phyloP scores from a whole-genome alignment of 768 basidiomycete genomes.

The Gelatoporia subvermispora region DNA sequence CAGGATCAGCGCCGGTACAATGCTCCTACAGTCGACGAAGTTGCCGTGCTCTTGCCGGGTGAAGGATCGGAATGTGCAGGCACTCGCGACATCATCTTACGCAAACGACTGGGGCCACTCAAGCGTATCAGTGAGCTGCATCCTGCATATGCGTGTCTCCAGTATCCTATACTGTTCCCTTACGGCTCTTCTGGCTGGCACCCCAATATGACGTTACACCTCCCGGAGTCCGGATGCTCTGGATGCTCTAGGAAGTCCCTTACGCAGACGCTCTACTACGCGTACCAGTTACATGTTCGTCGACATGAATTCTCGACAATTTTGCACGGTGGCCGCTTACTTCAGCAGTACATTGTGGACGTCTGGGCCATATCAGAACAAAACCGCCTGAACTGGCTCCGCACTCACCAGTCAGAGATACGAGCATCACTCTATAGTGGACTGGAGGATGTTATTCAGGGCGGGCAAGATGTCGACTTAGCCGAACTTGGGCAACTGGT shows the following conservation, averaged over 20 bases:
- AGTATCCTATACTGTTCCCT: constrained; percentile 43
- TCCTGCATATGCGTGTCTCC: constrained; percentile 32
- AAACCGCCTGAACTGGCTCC: constrained; percentile 28
- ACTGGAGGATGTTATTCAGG: constrained; percentile 27
- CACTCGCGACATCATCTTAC: constrained; percentile 33
- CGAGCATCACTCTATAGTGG: constrained; percentile 33
- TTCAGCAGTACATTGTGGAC: constrained; percentile 44
- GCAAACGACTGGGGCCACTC: constrained; percentile 19
- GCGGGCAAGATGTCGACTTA: constrained; percentile 24
- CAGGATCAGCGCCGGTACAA: constrained; percentile 40
- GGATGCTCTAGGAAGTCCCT: constrained; percentile 12
- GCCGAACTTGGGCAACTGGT: constrained; percentile 27
- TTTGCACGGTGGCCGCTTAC: constrained; percentile 32
- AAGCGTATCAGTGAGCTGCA: constrained; percentile 29
- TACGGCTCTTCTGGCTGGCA: constrained; percentile 36
- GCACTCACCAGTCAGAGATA: constrained; percentile 29
- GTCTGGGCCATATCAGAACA: constrained; percentile 42
- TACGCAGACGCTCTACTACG: constrained; percentile 25
- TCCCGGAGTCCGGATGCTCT: neutral
- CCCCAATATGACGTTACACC: constrained; percentile 12
- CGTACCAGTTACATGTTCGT: constrained; percentile 22
- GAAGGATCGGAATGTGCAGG: constrained; percentile 15
- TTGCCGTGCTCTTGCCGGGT: constrained; percentile 38
- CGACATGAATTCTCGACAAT: constrained; percentile 13
- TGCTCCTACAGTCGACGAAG: constrained; percentile 35